phyloP scores from a whole-genome alignment of 1,284 basidiomycete genomes.

The Gymnopus androsaceus region DNA sequence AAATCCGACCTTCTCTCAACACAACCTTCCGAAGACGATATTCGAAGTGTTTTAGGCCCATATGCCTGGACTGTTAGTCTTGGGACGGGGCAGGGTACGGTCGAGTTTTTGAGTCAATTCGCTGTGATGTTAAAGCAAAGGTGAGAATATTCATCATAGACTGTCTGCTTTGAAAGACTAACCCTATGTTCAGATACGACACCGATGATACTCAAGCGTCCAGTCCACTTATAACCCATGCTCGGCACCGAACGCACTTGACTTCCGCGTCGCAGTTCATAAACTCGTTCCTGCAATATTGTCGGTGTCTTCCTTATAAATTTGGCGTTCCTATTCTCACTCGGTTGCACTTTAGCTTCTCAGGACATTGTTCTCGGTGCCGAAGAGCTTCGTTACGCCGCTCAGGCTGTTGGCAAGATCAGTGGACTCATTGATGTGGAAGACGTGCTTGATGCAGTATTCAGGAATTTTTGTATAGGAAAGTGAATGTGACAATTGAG shows the following conservation, averaged over 20 bases:
- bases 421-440: slow-evolving; percentile 76
- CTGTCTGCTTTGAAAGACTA: not conserved
- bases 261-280: slow-evolving; percentile 66
- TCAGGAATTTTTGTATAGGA: slow-evolving; percentile 85
- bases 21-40: not conserved
- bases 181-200: slow-evolving; percentile 35
- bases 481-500: slow-evolving; percentile 45
- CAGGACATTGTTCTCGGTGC: slow-evolving; percentile 77
- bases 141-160: slow-evolving; percentile 38
- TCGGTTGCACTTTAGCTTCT: slow-evolving; percentile 31
- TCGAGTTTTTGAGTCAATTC: slow-evolving; percentile 60
- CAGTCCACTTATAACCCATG: slow-evolving; percentile 74
- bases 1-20: slow-evolving; percentile 62
- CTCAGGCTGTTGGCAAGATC: slow-evolving; percentile 77
- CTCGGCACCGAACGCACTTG: slow-evolving; percentile 77
- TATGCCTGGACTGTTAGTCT: slow-evolving; percentile 66
- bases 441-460: slow-evolving; percentile 80
- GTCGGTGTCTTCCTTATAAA: slow-evolving; percentile 39
- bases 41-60: slow-evolving; percentile 1
- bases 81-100: slow-evolving; percentile 55
- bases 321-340: not conserved
- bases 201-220: slow-evolving; percentile 34
- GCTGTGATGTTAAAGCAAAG: slow-evolving; percentile 51
- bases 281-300: slow-evolving; percentile 61
- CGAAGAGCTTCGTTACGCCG: slow-evolving; percentile 85